phyloP scores from a whole-genome alignment of 176 grass and related monocot species.

The Aegilops longissima region DNA sequence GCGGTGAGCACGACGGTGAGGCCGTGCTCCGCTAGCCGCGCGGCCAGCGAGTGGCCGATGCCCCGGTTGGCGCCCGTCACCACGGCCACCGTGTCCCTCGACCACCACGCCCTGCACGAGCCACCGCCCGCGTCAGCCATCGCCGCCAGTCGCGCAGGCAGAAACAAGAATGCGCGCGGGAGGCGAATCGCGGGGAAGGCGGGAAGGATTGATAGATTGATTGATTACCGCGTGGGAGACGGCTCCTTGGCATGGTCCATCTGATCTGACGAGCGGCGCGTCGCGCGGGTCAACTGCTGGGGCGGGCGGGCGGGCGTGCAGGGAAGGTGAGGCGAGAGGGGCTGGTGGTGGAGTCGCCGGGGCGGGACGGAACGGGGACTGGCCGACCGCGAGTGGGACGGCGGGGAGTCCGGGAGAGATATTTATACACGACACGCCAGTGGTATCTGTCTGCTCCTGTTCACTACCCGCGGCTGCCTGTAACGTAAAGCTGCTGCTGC shows the following conservation, averaged over 20 bases:
- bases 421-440: conserved; percentile 10
- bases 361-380: neutral
- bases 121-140: neutral
- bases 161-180: neutral
- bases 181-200: neutral
- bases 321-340: neutral
- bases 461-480: neutral
- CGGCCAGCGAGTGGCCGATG: conserved; percentile 73
- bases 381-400: neutral
- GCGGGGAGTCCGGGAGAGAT: neutral
- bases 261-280: neutral
- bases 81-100: conserved; percentile 79
- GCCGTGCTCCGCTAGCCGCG: conserved; percentile 69
- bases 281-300: neutral
- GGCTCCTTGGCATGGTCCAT: conserved; percentile 44
- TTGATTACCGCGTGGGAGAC: conserved; percentile 17
- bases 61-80: conserved; percentile 94
- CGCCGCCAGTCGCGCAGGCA: neutral
- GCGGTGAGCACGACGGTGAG: conserved; percentile 93
- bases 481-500: neutral
- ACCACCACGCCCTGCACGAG: conserved; percentile 58
- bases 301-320: neutral
- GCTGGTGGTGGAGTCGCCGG: neutral
- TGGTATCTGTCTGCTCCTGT: neutral
- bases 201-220: neutral